These are phyloP conservation scores for Pyrenophora graminea DNA, from an alignment of 2,329 filamentous ascomycete genomes.

Conservation along the genomic window DNA sequence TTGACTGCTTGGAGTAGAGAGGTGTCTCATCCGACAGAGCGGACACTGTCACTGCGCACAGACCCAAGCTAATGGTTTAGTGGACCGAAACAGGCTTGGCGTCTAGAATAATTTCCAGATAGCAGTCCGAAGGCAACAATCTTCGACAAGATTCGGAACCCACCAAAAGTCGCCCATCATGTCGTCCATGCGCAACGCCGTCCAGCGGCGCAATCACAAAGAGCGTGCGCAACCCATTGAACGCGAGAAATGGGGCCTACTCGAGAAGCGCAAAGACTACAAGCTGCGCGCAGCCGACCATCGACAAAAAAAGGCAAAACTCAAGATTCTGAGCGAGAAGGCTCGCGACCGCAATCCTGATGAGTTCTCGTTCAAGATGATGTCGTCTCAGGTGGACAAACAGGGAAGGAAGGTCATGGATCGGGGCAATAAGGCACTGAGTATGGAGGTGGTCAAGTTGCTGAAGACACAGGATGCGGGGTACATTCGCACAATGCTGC, in stretches of 20 bases:
- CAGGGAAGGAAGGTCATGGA: constrained; percentile 49
- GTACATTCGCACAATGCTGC: constrained; percentile 63
- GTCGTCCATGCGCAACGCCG: constrained; percentile 45
- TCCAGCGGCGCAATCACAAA: constrained; percentile 78
- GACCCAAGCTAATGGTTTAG: not conserved
- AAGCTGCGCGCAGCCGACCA: constrained; percentile 67
- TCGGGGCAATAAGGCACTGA: constrained; percentile 54
- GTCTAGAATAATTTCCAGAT: constrained; percentile 8
- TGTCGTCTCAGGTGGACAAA: constrained; percentile 56
- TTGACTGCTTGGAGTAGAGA: no score
- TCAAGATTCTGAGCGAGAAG: constrained; percentile 63
- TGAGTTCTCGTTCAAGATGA: constrained; percentile 69
- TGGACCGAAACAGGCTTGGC: constrained; percentile 4
- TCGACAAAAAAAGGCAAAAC: constrained; percentile 63
- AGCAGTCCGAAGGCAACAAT: not conserved
- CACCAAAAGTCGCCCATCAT: constrained; percentile 20
- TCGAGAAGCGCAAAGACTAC: constrained; percentile 93
- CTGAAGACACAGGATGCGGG: constrained; percentile 69
- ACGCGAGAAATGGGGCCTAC: constrained; percentile 82
- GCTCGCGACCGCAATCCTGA: constrained; percentile 66
- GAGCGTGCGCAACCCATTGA: constrained; percentile 87
- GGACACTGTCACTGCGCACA: not conserved
- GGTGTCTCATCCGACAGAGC: no score
- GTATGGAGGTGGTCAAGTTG: constrained; percentile 63
- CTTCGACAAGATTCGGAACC: not conserved